A percentile compares a stretch with the other conserved stretches of the same genome.
phyloP scores from a whole-genome alignment of 2,329 filamentous ascomycete genomes.

The Cladobotryum protrusum region DNA sequence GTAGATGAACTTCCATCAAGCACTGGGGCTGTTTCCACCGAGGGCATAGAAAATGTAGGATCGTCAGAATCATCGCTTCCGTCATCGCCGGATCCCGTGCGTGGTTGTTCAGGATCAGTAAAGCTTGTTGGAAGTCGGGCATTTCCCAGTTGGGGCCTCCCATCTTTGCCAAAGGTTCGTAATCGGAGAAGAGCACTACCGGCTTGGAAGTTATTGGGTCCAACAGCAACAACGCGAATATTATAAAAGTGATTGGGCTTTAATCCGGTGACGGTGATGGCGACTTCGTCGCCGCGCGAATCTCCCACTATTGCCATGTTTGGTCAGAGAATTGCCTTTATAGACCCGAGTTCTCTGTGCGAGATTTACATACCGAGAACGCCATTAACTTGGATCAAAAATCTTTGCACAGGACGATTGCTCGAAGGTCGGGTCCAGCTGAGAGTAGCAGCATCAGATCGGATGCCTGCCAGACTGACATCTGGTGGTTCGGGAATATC shows the following conservation, averaged over 20 bases:
- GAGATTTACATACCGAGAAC: conserved; percentile 63
- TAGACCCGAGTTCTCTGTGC: background rate
- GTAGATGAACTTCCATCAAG: conserved; percentile 56
- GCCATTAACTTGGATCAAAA: conserved; percentile 89
- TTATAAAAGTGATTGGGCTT: conserved; percentile 88
- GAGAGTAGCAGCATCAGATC: conserved; percentile 77
- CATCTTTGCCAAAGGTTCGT: conserved; percentile 64
- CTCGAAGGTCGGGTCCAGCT: conserved; percentile 76
- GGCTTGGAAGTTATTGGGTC: conserved; percentile 85
- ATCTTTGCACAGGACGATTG: conserved; percentile 69
- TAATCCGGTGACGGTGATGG: conserved; percentile 85
- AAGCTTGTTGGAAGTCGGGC: conserved; percentile 52
- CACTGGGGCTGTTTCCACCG: conserved; percentile 55
- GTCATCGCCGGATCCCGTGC: conserved; percentile 31
- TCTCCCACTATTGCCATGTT: conserved; percentile 61
- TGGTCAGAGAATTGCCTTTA: conserved; percentile 1
- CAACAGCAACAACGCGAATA: conserved; percentile 85
- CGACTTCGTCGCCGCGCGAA: conserved; percentile 46
- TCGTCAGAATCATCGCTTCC: conserved; percentile 42
- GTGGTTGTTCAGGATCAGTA: conserved; percentile 43
- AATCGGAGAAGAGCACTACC: conserved; percentile 81
- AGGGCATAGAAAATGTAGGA: conserved; percentile 44
- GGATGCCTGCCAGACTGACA: conserved; percentile 85
- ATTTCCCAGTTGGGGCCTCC: conserved; percentile 53
- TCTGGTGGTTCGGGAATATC: conserved; percentile 88